These are phyloP conservation scores for Fusarium staphyleae DNA, from an alignment of 2,329 filamentous ascomycete species.

Conservation along the genomic window DNA sequence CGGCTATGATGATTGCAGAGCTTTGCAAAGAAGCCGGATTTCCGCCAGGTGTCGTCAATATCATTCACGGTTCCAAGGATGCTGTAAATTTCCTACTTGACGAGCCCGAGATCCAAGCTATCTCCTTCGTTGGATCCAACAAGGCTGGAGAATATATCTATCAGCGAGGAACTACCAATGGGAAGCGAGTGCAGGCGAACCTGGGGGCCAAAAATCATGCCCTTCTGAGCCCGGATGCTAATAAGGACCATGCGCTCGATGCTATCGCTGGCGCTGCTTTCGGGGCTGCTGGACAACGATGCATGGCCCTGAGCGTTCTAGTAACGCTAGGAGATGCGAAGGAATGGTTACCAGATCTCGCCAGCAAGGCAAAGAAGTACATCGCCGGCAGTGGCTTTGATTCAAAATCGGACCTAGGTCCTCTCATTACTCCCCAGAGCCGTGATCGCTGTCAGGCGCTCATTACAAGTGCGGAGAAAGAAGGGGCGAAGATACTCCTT, in stretches of 20 bases:
- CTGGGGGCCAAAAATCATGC: constrained; percentile 85
- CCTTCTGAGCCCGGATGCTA: constrained; percentile 77
- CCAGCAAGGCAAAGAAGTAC: constrained; percentile 72
- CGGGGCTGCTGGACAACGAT: constrained; percentile 79
- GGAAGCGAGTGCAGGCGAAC: constrained; percentile 84
- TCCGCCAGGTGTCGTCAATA: constrained; percentile 76
- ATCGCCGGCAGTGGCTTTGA: constrained; percentile 80
- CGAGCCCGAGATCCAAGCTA: constrained; percentile 78
- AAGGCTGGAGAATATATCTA: constrained; percentile 85
- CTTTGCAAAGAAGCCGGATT: constrained; percentile 77
- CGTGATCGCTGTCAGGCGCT: constrained; percentile 76
- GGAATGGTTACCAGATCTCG: constrained; percentile 76
- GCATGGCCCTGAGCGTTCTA: constrained; percentile 80
- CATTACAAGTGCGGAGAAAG: constrained; percentile 74
- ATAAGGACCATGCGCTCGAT: constrained; percentile 82
- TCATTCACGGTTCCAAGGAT: constrained; percentile 76
- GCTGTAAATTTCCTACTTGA: constrained; percentile 83
- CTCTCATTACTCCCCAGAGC: constrained; percentile 76
- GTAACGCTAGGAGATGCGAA: constrained; percentile 79
- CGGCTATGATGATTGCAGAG: constrained; percentile 81
- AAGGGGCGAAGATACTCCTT: constrained; percentile 77
- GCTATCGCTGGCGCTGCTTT: constrained; percentile 82
- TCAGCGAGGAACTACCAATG: constrained; percentile 73
- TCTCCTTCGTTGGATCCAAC: constrained; percentile 82
- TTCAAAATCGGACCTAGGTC: constrained; percentile 75